Percentiles rank a stretch among this genome's conserved stretches.
Evolutionary conservation across 176 grass and related monocot species (phyloP).

Genomic region (Oryza longistaminata): DNA sequence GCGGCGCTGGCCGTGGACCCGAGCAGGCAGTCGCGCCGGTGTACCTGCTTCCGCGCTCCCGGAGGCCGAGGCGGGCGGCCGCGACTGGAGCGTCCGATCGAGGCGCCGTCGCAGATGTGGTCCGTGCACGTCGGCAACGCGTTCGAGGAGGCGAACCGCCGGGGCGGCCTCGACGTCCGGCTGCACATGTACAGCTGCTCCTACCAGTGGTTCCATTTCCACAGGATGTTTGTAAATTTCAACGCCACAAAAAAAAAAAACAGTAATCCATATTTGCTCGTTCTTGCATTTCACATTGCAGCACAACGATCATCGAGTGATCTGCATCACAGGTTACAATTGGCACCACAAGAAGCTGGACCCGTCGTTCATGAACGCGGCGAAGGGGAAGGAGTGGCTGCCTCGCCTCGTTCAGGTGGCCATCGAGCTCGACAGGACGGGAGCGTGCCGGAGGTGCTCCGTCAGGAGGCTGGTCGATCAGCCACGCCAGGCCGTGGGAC

Average conservation of each 20-base stretch:
- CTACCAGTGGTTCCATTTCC: constrained; percentile 93
- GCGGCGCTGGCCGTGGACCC: constrained; percentile 69
- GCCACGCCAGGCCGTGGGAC: constrained; percentile 66
- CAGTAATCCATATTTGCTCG: neutral
- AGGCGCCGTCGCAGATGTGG: constrained; percentile 79
- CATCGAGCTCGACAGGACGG: constrained; percentile 62
- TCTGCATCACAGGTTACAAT: constrained; percentile 55
- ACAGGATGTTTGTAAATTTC: constrained; percentile 73
- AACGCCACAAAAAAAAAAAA: neutral
- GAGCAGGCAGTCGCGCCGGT: constrained; percentile 58
- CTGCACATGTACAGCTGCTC: constrained; percentile 83
- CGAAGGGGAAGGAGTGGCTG: constrained; percentile 50
- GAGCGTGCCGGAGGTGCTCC: constrained; percentile 44
- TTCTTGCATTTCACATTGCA: neutral
- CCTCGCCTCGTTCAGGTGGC: constrained; percentile 74
- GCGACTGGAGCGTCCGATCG: constrained; percentile 72
- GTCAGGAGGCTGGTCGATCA: constrained; percentile 50
- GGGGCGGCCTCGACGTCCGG: constrained; percentile 45
- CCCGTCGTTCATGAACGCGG: constrained; percentile 81
- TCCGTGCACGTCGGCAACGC: constrained; percentile 76
- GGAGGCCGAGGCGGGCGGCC: constrained; percentile 21
- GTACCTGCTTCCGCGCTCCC: constrained; percentile 80
- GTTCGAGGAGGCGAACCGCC: constrained; percentile 69
- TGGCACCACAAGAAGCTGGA: constrained; percentile 77
- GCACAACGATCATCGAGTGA: neutral